Base-by-base conservation (phyloP, 805 yeast species). In the Lipomyces starkeyi region DNA sequence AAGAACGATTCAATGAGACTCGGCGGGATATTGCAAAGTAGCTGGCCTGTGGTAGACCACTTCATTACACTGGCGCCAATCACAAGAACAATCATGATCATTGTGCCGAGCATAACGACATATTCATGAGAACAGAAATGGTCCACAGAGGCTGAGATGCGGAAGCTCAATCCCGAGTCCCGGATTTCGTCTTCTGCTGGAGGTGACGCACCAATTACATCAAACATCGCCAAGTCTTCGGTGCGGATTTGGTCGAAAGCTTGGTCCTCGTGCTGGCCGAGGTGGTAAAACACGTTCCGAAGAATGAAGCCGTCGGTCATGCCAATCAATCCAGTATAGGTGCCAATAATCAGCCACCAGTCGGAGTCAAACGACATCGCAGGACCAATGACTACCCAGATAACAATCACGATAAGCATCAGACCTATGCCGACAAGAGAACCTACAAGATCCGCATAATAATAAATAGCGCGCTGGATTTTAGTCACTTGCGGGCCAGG, bases 301-400 rank as follows among this genome's bases (percentile, higher is more conserved):
- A 82, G 72, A 47, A 78, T 80, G 68, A 80, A 82, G 2, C 84
- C 83, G 68, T 82, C 84, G 58, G 80, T 62, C 67, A 81, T 82
- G 0, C 84, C 84, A 53, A 82, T 75, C 27, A 82, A 74, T 22
- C 85, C 85, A 0, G 85, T 80, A 67, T 82, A 82, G 2, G 85
- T 81, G 58, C 85, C 85, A 68, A 82, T 82, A 54, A 82, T 80
- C 54, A 82, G 74, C 83, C 83, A 82, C 85, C 84, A 82, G 64
- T 80, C 74, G 59, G 76, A 78, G 70, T 71, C 71, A 79, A 80
- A 82, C 35, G 72, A 32, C 80, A 82, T 76, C n/a, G 74, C 63
- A 43, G 71, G 61, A 56, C 85, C 85, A 47, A 81, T 74, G 27
- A 74, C 73, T 17, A 81, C 22, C 85, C 85, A 82, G 22, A 72